Conservation (phyloP, 805 yeast species). For the Candida glaebosa region DNA sequence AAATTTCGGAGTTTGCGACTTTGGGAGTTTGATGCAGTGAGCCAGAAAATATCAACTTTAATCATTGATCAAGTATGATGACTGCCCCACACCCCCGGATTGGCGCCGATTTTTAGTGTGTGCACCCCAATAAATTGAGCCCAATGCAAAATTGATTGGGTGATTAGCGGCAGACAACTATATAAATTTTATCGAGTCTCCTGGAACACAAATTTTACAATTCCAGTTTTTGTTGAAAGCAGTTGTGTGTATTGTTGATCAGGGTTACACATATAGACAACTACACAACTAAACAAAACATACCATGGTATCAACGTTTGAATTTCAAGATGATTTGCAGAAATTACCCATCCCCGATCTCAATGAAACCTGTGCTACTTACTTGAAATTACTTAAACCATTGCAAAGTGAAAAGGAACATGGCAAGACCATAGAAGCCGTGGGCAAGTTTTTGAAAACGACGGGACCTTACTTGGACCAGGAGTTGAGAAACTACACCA, state of each 20-base stretch:
- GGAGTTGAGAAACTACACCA: conserved; percentile 58
- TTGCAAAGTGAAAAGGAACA: conserved; percentile 78
- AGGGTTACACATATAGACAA: too few relatives aligned
- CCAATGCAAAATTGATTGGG: not conserved
- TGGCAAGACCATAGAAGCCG: conserved; percentile 54
- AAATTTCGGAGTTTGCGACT: too few relatives aligned
- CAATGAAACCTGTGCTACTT: conserved; percentile 60
- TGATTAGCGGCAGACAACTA: not conserved
- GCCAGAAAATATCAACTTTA: not conserved
- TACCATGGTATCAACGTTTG: conserved; percentile 42
- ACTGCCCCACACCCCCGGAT: conserved; percentile 3
- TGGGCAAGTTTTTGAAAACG: conserved; percentile 50
- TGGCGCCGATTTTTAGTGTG: not conserved
- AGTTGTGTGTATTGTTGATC: too few relatives aligned
- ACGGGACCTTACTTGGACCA: conserved; percentile 58
- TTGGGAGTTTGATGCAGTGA: not conserved
- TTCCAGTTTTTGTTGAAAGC: too few relatives aligned
- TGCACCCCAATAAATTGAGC: not conserved
- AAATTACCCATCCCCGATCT: conserved; percentile 82
- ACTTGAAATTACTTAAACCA: conserved; percentile 68
- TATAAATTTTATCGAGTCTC: not conserved
- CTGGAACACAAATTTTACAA: too few relatives aligned
- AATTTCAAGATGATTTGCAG: conserved; percentile 53
- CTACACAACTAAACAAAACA: not conserved
- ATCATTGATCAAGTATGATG: not conserved